Evolutionary conservation across 2,329 filamentous ascomycete genomes (phyloP).

Genomic region (Sporothrix brunneoviolacea): DNA sequence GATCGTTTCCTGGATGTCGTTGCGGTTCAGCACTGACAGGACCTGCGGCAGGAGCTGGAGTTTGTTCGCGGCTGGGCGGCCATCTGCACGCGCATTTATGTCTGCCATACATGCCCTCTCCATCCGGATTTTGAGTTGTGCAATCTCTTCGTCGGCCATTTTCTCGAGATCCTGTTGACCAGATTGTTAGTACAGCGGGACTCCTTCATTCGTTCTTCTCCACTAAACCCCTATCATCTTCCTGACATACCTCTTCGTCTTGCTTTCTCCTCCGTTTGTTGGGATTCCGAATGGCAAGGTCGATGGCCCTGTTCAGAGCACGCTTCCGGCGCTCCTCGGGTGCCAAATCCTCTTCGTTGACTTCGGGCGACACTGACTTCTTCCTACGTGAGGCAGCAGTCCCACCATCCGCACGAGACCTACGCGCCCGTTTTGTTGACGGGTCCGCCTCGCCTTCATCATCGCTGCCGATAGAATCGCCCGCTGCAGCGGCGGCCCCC

Average conservation of each 20-base stretch:
- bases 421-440: constrained; percentile 20
- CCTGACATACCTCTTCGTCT: constrained; percentile 68
- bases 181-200: too few relatives aligned
- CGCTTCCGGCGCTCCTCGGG: constrained; percentile 78
- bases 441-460: not conserved
- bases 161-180: constrained; percentile 70
- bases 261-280: constrained; percentile 69
- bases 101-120: constrained; percentile 82
- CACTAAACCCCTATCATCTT: too few relatives aligned
- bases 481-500: constrained; percentile 27
- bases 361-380: constrained; percentile 43
- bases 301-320: constrained; percentile 80
- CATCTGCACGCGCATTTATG: constrained; percentile 70
- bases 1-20: constrained; percentile 75
- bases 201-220: not conserved
- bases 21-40: constrained; percentile 79
- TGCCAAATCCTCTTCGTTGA: constrained; percentile 71
- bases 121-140: constrained; percentile 82
- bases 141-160: constrained; percentile 84
- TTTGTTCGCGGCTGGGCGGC: constrained; percentile 83
- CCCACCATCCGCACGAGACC: constrained; percentile 32
- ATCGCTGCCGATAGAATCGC: not conserved
- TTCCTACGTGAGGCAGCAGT: constrained; percentile 41
- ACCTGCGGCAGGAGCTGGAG: constrained; percentile 90
- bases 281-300: constrained; percentile 79